phyloP scores from a whole-genome alignment of 495 filamentous ascomycete genomes.

The Immersiella caudata region DNA sequence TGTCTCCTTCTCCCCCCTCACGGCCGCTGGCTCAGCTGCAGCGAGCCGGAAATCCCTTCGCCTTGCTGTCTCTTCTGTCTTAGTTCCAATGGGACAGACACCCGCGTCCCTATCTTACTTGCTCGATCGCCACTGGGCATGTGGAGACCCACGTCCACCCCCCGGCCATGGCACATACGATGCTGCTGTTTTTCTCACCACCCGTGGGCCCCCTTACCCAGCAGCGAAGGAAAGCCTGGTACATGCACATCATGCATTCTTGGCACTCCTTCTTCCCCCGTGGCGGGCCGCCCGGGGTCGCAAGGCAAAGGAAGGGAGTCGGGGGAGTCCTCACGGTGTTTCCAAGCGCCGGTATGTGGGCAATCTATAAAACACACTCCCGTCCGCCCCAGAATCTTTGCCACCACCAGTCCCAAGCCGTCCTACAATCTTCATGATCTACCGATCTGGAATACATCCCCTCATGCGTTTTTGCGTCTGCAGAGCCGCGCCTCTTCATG shows the following conservation, averaged over 20 bases:
- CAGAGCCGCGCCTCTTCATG: constrained; percentile 14
- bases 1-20: constrained; percentile 5
- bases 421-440: constrained; percentile 16
- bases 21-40: constrained; percentile 21
- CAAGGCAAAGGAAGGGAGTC: neutral
- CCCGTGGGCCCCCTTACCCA: neutral
- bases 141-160: neutral
- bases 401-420: constrained; percentile 2
- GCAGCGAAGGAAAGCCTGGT: constrained; percentile 8
- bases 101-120: constrained; percentile 6
- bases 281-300: constrained; percentile 3
- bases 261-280: constrained; percentile 17
- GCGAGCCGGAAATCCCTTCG: constrained; percentile 11
- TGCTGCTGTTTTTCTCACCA: constrained; percentile 1
- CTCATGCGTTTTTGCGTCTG: constrained; percentile 20
- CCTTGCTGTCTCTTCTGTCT: constrained; percentile 17
- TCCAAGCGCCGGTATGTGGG: constrained; percentile 15
- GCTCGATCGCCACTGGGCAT: constrained; percentile 11
- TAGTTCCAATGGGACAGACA: constrained; percentile 17
- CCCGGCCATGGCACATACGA: constrained; percentile 13
- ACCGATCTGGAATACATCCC: constrained; percentile 9
- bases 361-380: constrained; percentile 16
- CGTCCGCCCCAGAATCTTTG: constrained; percentile 10
- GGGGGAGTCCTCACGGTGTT: constrained; percentile 1
- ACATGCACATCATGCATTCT: constrained; percentile 31